Evolutionary conservation across 805 yeast genomes (phyloP).

Genomic region (Pichia ethanolica): DNA sequence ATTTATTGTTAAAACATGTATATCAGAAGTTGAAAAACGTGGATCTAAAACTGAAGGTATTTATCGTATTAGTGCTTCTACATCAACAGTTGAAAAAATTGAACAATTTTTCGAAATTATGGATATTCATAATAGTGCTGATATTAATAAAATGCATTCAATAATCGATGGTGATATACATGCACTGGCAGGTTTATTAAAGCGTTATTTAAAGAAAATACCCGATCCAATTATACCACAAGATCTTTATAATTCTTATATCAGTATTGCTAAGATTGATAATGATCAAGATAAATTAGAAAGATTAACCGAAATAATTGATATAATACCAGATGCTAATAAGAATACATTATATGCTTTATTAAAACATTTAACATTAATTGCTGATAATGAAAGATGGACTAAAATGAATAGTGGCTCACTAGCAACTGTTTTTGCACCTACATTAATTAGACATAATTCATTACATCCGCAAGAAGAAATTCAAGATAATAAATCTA

Average conservation of each 20-base stretch:
- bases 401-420: slow-evolving; percentile 84
- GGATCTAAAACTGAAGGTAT: slow-evolving; percentile 81
- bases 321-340: slow-evolving; percentile 62
- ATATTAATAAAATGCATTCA: slow-evolving; percentile 22
- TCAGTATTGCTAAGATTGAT: slow-evolving; percentile 40
- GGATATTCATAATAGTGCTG: slow-evolving; percentile 24
- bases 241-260: slow-evolving; percentile 57
- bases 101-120: slow-evolving; percentile 29
- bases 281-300: slow-evolving; percentile 27
- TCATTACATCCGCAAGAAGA: slow-evolving; percentile 66
- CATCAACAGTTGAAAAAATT: slow-evolving; percentile 48
- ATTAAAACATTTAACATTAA: slow-evolving; percentile 55
- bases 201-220: slow-evolving; percentile 75
- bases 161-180: slow-evolving; percentile 53
- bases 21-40: slow-evolving; percentile 66
- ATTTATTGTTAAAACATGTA: slow-evolving; percentile 59
- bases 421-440: slow-evolving; percentile 89
- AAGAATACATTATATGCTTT: slow-evolving; percentile 46
- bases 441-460: slow-evolving; percentile 73
- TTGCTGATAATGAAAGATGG: slow-evolving; percentile 42
- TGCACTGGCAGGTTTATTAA: slow-evolving; percentile 80
- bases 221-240: slow-evolving; percentile 81
- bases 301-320: slow-evolving; percentile 39
- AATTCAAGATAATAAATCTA: slow-evolving; percentile 72
- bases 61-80: slow-evolving; percentile 83